Evolutionary conservation across 805 yeast genomes (phyloP).

Genomic region (Wickerhamomyces kurtzmanii): DNA sequence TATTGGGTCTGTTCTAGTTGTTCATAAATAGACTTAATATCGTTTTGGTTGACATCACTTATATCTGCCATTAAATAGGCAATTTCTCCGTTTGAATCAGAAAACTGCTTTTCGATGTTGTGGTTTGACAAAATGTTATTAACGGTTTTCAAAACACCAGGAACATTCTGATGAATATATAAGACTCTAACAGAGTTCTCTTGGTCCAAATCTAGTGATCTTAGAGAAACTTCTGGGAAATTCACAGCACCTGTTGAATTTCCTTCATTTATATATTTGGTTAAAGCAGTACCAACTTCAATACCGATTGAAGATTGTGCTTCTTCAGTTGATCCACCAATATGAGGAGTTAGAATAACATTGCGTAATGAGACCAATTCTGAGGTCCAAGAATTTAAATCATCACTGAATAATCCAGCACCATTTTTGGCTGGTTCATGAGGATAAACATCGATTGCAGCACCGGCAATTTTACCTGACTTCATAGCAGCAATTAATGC

Average conservation of each 20-base stretch:
- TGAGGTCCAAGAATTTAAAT: slow-evolving; percentile 73
- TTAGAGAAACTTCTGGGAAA: slow-evolving; percentile 95
- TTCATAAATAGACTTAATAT: slow-evolving; percentile 76
- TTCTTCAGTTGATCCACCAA: slow-evolving; percentile 98
- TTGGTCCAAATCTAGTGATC: slow-evolving; percentile 82
- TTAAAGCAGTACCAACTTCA: slow-evolving; percentile 80
- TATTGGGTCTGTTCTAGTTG: slow-evolving; percentile 83
- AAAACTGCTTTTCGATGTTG: slow-evolving; percentile 95
- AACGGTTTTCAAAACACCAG: slow-evolving; percentile 96
- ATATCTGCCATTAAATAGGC: slow-evolving; percentile 98
- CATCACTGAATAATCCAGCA: slow-evolving; percentile 60
- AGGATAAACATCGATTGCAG: slow-evolving; percentile 94
- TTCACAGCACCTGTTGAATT: slow-evolving; percentile 90
- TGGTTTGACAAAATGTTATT: slow-evolving; percentile 90
- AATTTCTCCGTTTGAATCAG: slow-evolving; percentile 93
- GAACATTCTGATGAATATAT: slow-evolving; percentile 95
- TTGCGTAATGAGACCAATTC: slow-evolving; percentile 79
- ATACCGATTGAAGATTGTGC: slow-evolving; percentile 97
- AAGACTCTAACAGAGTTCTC: slow-evolving; percentile 85
- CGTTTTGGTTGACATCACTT: slow-evolving; percentile 70
- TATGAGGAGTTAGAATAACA: slow-evolving; percentile 91
- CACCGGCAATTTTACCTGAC: slow-evolving; percentile 92
- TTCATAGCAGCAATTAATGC: slow-evolving; percentile 88
- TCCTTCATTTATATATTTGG: slow-evolving; percentile 95
- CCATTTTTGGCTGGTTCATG: slow-evolving; percentile 97